phyloP scores from a whole-genome alignment of 1,284 basidiomycete genomes.

The Heterobasidion irregulare region DNA sequence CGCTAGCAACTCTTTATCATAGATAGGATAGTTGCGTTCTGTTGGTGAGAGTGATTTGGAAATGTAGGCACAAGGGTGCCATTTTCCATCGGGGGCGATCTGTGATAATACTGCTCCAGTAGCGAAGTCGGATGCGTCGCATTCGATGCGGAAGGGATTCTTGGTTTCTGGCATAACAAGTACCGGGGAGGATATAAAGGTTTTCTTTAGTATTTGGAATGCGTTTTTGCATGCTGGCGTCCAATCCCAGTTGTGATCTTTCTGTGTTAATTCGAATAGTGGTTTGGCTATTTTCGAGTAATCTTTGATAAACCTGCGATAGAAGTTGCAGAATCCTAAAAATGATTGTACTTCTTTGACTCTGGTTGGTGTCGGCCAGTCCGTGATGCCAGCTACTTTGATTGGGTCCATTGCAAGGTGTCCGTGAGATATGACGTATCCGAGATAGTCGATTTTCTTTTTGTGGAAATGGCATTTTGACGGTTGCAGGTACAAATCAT shows the following conservation, averaged over 20 bases:
- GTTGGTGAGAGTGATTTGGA: not conserved
- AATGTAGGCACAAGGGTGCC: not conserved
- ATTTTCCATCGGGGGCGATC: not conserved
- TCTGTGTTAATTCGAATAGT: not conserved
- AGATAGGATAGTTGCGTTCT: conserved; percentile 21
- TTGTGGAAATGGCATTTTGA: not conserved
- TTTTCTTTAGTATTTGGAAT: not conserved
- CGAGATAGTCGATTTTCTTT: not conserved
- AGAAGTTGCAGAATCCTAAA: not conserved
- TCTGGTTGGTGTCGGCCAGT: not conserved
- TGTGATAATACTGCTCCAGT: not conserved
- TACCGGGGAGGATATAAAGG: not conserved
- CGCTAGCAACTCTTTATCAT: conserved; percentile 26
- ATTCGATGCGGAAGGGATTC: not conserved
- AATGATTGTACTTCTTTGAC: not conserved
- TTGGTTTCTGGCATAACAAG: not conserved
- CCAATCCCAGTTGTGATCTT: not conserved
- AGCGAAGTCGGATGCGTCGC: not conserved
- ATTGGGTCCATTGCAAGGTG: not conserved
- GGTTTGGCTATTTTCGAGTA: not conserved
- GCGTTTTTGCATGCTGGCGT: not conserved
- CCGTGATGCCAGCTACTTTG: not conserved
- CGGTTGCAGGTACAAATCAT: not conserved
- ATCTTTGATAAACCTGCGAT: not conserved
- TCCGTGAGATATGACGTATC: not conserved